Base-by-base conservation (phyloP, 768 basidiomycete species). In the Phallus indusiatus region DNA sequence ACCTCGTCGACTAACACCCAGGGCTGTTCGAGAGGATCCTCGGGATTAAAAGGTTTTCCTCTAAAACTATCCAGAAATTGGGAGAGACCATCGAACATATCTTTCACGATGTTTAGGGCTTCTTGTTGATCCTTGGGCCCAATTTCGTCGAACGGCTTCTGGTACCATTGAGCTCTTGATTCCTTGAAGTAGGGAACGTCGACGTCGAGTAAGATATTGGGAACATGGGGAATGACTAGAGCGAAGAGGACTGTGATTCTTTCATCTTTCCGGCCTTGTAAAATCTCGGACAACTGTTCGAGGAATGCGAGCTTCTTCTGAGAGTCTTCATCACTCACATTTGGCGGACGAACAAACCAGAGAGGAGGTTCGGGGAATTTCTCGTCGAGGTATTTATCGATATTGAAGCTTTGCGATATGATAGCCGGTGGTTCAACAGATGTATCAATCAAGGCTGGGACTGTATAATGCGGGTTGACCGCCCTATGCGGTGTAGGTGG, bases 221-320 rank as follows among this genome's bases (percentile, higher is more conserved):
- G 82, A 58, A 79, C 83, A 48, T 86, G 68, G 1, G 87, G 87
- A 0, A 88, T 73, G 78, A 88, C 42, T 10, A 42, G 12, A 14
- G 42, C n/a, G n/a, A 42, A 42, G 1, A 42, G 2, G 42, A n/a
- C n/a, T 42, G 12, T 10, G 12, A 3, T 5, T n/a, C 9, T 42
- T 10, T 12, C 14, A n/a, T 42, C 42, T 42, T 42, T 81, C 65
- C 89, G 83, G 1, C 81, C 80, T 17, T 87, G 74, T 14, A 89
- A 75, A 0, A 85, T 85, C 65, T 82, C 81, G 17, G 76, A 76
- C 64, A 88, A 80, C 5, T 81, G 73, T 22, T 86, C 82, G 59
- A 85, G 79, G 56, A 89, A 74, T 67, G 82, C 83, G 65, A 86
- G 82, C 2, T 84, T 85, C 67, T 88, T 88, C 36, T 86, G 74